Base-by-base conservation (phyloP, 2,329 filamentous ascomycete genomes). In the Colletotrichum limetticola region DNA sequence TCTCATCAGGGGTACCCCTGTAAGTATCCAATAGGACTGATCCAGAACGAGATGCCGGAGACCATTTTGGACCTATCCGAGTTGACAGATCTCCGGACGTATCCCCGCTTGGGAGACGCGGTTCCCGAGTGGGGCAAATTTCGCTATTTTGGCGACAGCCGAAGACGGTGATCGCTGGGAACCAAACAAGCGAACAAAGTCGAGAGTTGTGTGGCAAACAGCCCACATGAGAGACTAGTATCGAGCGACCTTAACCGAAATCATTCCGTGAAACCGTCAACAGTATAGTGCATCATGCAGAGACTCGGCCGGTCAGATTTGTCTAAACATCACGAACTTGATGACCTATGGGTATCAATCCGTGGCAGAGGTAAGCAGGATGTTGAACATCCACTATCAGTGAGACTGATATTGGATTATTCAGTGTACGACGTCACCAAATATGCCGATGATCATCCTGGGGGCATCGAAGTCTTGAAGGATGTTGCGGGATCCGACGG, bases 401-500 rank as follows among this genome's bases (percentile, higher is more conserved):
- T 11, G 30, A 2, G 22, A 1, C 58, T 56, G 7, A 14, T 5
- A 16, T 42, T 16, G 37, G 14, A 16, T 42, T 12, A 42, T 5
- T 6, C 26, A 46, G 61, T 70, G 0, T 70, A 70, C 8, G 28
- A 70, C 14, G 12, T 70, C 2, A 28, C 67, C 3, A 53, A 22
- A 4, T 70, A 60, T 19, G 62, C 56, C 9, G 55, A 71, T 3
- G 68, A 71, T n/a, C 68, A 71, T 4, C 68, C 68, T 0, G 68
- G 68, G 1, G 68, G 69, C 1, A 46, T 72, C 4, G 64, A 72
- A 22, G 69, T 68, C 0, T 16, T 72, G 28, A 57, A 52, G 28
- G 69, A 72, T 7, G 57, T 62, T 0, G 69, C 64, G 2, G 69
- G 69, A 1, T 62, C 58, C 6, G 69, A 72, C 24, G 64, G 57